These are phyloP conservation scores for Malus sieversii DNA, from an alignment of 306 rosid genomes.

Conservation along the genomic window DNA sequence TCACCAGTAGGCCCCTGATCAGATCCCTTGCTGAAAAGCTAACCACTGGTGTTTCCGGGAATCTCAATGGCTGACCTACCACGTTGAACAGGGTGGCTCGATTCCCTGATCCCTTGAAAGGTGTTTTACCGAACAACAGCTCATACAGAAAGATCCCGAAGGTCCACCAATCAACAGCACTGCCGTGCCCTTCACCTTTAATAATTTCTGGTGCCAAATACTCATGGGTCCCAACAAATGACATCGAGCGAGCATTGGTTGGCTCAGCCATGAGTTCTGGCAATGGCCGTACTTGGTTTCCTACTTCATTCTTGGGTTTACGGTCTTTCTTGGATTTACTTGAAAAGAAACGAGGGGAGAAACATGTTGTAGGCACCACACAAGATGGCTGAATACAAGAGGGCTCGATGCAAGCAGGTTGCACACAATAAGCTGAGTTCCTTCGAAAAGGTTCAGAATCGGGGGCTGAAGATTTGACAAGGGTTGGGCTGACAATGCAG, in stretches of 20 bases:
- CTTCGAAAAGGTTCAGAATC: slow-evolving; percentile 32
- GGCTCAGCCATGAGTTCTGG: slow-evolving; percentile 55
- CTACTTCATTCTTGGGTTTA: slow-evolving; percentile 44
- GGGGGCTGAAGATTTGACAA: slow-evolving; percentile 33
- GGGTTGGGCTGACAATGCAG: slow-evolving; percentile 39
- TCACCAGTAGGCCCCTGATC: slow-evolving; percentile 41
- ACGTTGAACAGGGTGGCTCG: slow-evolving; percentile 45
- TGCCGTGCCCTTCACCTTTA: slow-evolving; percentile 54
- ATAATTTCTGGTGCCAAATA: slow-evolving; percentile 53
- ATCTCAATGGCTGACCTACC: slow-evolving; percentile 47
- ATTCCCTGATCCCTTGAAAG: slow-evolving; percentile 54
- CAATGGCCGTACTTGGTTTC: slow-evolving; percentile 46
- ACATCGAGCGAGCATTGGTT: slow-evolving; percentile 56
- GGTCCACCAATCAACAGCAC: slow-evolving; percentile 64
- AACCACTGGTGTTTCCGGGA: slow-evolving; percentile 37
- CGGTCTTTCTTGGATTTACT: slow-evolving; percentile 39
- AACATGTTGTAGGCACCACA: slow-evolving; percentile 45
- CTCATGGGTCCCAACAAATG: slow-evolving; percentile 55
- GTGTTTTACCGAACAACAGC: slow-evolving; percentile 50
- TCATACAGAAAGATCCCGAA: slow-evolving; percentile 53
- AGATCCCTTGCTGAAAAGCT: slow-evolving; percentile 44
- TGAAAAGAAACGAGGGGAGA: slow-evolving; percentile 44
- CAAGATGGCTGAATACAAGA: slow-evolving; percentile 52
- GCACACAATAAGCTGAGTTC: slow-evolving; percentile 39
- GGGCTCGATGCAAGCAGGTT: slow-evolving; percentile 48